Evolutionary conservation across 768 basidiomycete species (phyloP), one percentile per base, ranked within the genome.

Genomic region (Fibroporia radiculosa): DNA sequence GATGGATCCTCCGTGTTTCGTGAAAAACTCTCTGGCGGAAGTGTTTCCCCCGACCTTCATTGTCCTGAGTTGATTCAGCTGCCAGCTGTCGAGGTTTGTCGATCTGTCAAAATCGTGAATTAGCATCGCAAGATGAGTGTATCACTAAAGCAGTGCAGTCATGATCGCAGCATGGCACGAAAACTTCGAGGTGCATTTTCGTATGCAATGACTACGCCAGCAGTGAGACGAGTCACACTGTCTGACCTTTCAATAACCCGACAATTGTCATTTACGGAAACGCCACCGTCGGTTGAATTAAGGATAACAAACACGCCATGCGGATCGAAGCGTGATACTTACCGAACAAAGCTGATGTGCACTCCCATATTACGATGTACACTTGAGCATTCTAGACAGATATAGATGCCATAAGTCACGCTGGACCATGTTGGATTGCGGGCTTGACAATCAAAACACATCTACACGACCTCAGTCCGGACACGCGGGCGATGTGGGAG

Each of bases 361-460:
- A 98, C 95, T 56, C 96, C 96, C 80, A 97, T 83, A 62, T 95
- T 97, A 42, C 96, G 74, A 66, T 99, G 96, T 12, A 86, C 69
- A 53, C 85, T 87, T 4, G 95, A 98, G 72, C 96, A 99, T 48
- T 99, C 93, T 25, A 98, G 71, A 60, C 96, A 99, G 59, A 99
- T 93, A 66, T 98, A 98, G 12, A 98, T 82, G 26, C 91, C 95
- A 60, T 86, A 99, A 0, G 92, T 93, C 18, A 96, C 91, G 50
- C 90, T 93, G 3, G 93, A 83, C 96, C 95, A 98, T 25, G 93
- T 96, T 36, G 95, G 95, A 67, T 96, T 96, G 56, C 92, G 84
- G 37, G 93, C 93, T 57, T 78, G 76, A 62, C 95, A 97, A 63
- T 98, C 95, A 57, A 96, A 96, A 67, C 95, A 98, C 60, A 75